Evolutionary conservation across 129 eudicot genomes (phyloP), one percentile per base, ranked within the genome.

Genomic region (Helichrysum umbraculigerum): DNA sequence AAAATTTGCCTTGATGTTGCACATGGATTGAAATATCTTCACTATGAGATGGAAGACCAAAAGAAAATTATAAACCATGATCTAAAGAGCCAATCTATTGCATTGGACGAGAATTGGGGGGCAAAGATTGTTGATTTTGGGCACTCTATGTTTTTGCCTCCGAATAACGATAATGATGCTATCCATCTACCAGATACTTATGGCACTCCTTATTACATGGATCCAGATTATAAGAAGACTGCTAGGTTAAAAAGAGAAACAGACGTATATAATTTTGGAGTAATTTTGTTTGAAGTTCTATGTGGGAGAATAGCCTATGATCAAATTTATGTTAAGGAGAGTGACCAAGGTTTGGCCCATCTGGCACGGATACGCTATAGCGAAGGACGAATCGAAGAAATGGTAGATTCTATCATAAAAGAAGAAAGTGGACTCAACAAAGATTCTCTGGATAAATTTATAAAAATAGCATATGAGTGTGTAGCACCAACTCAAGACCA

Each of bases 1-100:
- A 54, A 54, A 54, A 54, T 54, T 11, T 54, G 60, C 60, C 60
- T 54, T 54, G 60, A 54, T 54, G 60, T 16, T 14, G 60, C 60
- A 54, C 6, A 54, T 14, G 60, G 19, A 30, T 30, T 30, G 32
- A 30, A 30, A n/a, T n/a, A n/a, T n/a, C n/a, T n/a, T n/a, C n/a
- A n/a, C n/a, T n/a, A n/a, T n/a, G n/a, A n/a, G n/a, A 30, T 30
- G 32, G 32, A 30, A 30, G 32, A 30, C 32, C 32, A 30, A 30
- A 30, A 3, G 32, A 30, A 30, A 30, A 30, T 30, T 1, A 30
- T 30, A 30, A 30, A 30, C 32, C 32, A 30, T 30, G 32, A 30
- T 30, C 32, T 30, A 30, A 30, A 30, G 32, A 30, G 32, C 32
- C 32, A 30, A 30, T 30, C 32, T 30, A 30, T 30, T 3, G 32